phyloP scores from a whole-genome alignment of 73 alveolate species.

The Diophrys appendiculata region DNA sequence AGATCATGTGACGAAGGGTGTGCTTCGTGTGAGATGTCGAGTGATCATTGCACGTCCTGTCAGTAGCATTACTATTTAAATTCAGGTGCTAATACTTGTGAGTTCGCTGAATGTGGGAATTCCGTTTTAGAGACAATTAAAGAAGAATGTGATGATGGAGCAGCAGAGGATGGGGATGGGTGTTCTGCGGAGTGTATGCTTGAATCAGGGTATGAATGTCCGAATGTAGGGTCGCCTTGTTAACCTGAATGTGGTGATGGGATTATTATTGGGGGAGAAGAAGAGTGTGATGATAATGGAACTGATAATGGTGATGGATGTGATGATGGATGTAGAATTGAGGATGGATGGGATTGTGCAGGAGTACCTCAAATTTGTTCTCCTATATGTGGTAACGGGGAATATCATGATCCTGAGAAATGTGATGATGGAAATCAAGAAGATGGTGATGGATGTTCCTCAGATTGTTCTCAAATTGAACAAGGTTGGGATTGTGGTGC shows the following conservation, averaged over 20 bases:
- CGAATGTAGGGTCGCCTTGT: not conserved
- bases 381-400: not conserved
- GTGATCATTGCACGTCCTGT: too few relatives aligned
- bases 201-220: not conserved
- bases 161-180: not conserved
- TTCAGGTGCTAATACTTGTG: too few relatives aligned
- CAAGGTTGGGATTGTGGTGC: too few relatives aligned
- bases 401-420: not conserved
- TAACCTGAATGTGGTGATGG: not conserved
- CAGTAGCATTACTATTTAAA: too few relatives aligned
- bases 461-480: too few relatives aligned
- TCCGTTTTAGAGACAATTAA: too few relatives aligned
- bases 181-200: not conserved
- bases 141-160: not conserved
- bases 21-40: too few relatives aligned
- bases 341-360: too few relatives aligned
- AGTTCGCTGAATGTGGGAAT: too few relatives aligned
- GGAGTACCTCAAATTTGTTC: too few relatives aligned
- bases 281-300: not conserved
- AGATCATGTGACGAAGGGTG: too few relatives aligned
- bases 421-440: constrained; percentile 5
- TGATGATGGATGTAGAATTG: not conserved
- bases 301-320: constrained; percentile 3
- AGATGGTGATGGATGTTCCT: constrained; percentile 5
- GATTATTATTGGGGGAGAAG: not conserved